Evolutionary conservation across 116 monocot genomes (phyloP).

Genomic region (Dioscorea cayenensis): DNA sequence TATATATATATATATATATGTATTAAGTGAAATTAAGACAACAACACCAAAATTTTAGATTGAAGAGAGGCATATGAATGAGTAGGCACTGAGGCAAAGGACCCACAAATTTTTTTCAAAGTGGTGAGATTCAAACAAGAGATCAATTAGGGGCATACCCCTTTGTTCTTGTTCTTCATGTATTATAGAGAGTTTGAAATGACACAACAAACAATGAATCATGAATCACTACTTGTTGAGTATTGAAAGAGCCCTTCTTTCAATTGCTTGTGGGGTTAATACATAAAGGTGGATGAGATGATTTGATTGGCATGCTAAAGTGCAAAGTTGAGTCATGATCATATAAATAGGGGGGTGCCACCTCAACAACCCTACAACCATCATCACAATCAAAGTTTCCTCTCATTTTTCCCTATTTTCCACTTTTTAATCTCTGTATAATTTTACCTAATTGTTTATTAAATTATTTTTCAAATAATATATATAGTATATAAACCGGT

Average conservation of each 20-base stretch:
- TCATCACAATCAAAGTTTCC: slow-evolving; percentile 5
- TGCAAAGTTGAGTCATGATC: slow-evolving; percentile 26
- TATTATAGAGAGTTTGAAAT: not conserved
- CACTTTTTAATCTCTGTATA: too few species aligned
- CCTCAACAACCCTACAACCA: slow-evolving; percentile 18
- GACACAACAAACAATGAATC: not conserved
- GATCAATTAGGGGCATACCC: not conserved
- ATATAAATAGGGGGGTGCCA: slow-evolving; percentile 8
- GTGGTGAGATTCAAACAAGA: slow-evolving; percentile 7
- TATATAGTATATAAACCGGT: too few species aligned
- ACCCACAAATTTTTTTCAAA: not conserved
- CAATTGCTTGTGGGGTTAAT: slow-evolving; percentile 1
- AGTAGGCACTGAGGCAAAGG: slow-evolving; percentile 1
- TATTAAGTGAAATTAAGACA: not conserved
- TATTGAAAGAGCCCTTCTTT: slow-evolving; percentile 3
- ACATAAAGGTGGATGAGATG: slow-evolving; percentile 12
- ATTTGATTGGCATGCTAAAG: slow-evolving; percentile 16
- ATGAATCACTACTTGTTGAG: slow-evolving; percentile 6
- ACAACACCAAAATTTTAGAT: slow-evolving; percentile 4
- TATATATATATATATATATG: too few species aligned
- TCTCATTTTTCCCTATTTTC: not conserved
- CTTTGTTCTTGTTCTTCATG: not conserved
- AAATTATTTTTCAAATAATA: not conserved
- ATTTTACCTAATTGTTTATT: too few species aligned
- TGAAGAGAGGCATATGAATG: not conserved